Conservation (phyloP, 2,329 filamentous ascomycete species). For the Fusarium sambucinum region DNA sequence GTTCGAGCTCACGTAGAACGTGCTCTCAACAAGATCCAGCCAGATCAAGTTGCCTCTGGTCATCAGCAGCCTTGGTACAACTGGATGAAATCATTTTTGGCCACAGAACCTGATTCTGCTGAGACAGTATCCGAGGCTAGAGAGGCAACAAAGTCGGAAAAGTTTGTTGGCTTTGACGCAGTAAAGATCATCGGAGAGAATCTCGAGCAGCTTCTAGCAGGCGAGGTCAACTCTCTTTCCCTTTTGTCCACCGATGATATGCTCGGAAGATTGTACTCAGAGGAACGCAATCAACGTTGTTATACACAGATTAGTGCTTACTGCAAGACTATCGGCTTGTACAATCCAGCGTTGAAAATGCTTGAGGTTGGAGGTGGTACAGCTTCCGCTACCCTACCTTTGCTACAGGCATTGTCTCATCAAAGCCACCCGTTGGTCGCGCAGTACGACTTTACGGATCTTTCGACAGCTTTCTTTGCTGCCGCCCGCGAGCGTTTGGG, state of each 20-base stretch:
- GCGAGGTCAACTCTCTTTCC: constrained; percentile 4
- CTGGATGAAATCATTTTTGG: constrained; percentile 10
- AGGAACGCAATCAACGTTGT: constrained; percentile 3
- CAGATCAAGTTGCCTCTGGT: constrained; percentile 1
- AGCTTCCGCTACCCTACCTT: constrained; percentile 53
- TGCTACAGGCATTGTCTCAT: constrained; percentile 50
- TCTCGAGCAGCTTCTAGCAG: constrained; percentile 4
- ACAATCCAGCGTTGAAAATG: constrained; percentile 47
- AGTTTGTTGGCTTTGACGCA: constrained; percentile 8
- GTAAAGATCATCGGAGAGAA: constrained; percentile 8
- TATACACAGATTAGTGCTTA: constrained; percentile 3
- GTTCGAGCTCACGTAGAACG: constrained; percentile 1
- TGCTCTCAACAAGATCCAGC: not conserved
- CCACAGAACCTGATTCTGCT: not conserved
- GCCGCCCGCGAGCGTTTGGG: constrained; percentile 48
- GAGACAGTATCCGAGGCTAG: not conserved
- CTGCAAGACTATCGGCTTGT: not conserved
- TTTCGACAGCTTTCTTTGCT: constrained; percentile 58
- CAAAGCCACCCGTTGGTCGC: constrained; percentile 5
- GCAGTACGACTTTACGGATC: constrained; percentile 60
- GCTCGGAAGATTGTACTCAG: constrained; percentile 5
- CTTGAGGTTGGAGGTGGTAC: constrained; percentile 59
- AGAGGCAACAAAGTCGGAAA: constrained; percentile 6
- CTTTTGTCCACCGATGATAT: constrained; percentile 2
- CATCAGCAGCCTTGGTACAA: constrained; percentile 5